Evolutionary conservation across 768 basidiomycete genomes (phyloP).

Genomic region (Rhodocollybia butyracea): DNA sequence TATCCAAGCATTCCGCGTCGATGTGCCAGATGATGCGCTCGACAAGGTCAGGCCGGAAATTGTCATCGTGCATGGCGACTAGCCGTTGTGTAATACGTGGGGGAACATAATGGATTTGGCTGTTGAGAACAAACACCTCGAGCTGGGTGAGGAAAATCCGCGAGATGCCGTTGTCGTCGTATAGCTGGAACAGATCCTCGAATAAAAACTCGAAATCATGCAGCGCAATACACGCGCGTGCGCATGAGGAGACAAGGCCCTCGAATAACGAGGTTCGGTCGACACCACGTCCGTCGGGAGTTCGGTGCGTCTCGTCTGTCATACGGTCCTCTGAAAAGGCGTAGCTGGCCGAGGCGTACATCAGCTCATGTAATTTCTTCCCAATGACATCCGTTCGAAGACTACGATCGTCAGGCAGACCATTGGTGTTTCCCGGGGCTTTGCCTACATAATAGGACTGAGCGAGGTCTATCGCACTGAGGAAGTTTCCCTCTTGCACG

Average conservation of each 20-base stretch:
- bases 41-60: conserved; percentile 66
- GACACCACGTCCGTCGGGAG: conserved; percentile 83
- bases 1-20: conserved; percentile 85
- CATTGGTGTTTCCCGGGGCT: conserved; percentile 83
- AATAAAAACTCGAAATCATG: conserved; percentile 85
- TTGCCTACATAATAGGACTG: conserved; percentile 77
- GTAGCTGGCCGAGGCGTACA: conserved; percentile 84
- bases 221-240: conserved; percentile 77
- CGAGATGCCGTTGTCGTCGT: conserved; percentile 79
- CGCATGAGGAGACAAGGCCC: conserved; percentile 73
- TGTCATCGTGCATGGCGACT: conserved; percentile 72
- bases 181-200: conserved; percentile 90
- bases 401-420: conserved; percentile 68
- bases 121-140: conserved; percentile 77
- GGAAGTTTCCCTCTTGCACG: conserved; percentile 84
- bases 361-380: conserved; percentile 73
- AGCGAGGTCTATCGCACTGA: conserved; percentile 85
- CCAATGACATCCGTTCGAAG: conserved; percentile 65
- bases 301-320: conserved; percentile 82
- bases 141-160: conserved; percentile 81
- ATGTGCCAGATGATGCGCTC: conserved; percentile 96
- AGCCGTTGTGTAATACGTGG: conserved; percentile 86
- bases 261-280: conserved; percentile 91
- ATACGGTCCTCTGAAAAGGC: conserved; percentile 95
- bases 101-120: conserved; percentile 71